A percentile compares a stretch with the other conserved stretches of the same genome.
Conservation (phyloP, 306 rosid genomes). For the Cicer chorassanicum region DNA sequence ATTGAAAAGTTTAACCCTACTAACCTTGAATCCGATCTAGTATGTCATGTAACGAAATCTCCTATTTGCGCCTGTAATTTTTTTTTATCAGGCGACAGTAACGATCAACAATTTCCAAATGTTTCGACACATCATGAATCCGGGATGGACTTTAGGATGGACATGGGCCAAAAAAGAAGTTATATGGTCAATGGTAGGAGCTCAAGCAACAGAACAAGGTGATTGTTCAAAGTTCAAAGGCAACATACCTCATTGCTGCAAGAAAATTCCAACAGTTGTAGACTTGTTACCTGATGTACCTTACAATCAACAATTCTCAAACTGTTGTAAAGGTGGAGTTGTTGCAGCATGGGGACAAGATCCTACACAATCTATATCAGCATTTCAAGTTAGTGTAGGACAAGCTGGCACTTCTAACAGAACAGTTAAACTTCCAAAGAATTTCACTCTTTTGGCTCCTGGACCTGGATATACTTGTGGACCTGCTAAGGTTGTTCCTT, state of each 20-base stretch:
- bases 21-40: not conserved
- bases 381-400: constrained; percentile 89
- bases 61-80: not conserved
- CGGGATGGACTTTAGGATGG: constrained; percentile 96
- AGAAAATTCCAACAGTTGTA: constrained; percentile 78
- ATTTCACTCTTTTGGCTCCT: constrained; percentile 85
- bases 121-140: constrained; percentile 88
- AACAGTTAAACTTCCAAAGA: constrained; percentile 86
- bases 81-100: constrained; percentile 66
- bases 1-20: not conserved
- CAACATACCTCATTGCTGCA: constrained; percentile 83
- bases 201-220: constrained; percentile 94
- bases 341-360: constrained; percentile 96
- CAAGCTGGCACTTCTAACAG: constrained; percentile 79
- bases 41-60: constrained; percentile 1
- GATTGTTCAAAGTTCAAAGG: constrained; percentile 93
- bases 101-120: constrained; percentile 84
- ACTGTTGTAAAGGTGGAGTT: constrained; percentile 96
- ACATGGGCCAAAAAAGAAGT: constrained; percentile 92
- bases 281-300: constrained; percentile 95
- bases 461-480: constrained; percentile 96
- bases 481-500: constrained; percentile 84
- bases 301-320: constrained; percentile 85
- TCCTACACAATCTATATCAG: constrained; percentile 73
- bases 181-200: constrained; percentile 80